Conservation (phyloP, 1,284 basidiomycete species). For the Melampsora abietis-canadensis region DNA sequence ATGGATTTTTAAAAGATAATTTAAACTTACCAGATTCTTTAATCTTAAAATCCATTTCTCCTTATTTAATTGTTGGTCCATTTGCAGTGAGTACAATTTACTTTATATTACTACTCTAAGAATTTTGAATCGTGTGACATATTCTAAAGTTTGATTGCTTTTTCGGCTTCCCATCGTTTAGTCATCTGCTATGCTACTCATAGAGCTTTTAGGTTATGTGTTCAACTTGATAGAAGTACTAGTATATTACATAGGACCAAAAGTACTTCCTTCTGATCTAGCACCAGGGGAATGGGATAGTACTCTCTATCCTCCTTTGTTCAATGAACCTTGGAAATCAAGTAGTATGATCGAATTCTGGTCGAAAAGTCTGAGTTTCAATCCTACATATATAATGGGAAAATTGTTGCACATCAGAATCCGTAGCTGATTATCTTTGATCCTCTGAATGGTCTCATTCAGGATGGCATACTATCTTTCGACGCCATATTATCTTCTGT, state of each 20-base stretch:
- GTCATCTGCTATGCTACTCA: conserved; percentile 21
- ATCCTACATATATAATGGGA: neutral
- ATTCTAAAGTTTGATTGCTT: neutral
- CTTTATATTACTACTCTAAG: too few species aligned
- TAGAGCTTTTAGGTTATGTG: conserved; percentile 17
- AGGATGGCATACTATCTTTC: conserved; percentile 44
- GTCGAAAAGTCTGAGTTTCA: conserved; percentile 30
- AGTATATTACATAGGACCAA: conserved; percentile 27
- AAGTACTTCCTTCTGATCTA: conserved; percentile 25
- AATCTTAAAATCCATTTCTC: neutral
- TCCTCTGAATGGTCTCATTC: neutral
- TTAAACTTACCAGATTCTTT: neutral
- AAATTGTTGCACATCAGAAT: too few species aligned
- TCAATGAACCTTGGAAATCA: conserved; percentile 15
- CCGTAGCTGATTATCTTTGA: too few species aligned
- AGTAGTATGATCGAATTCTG: conserved; percentile 34
- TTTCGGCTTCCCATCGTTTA: neutral
- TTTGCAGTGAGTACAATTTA: conserved; percentile 15
- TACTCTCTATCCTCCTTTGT: conserved; percentile 38
- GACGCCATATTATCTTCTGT: conserved; percentile 37
- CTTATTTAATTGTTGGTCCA: neutral
- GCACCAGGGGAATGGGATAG: conserved; percentile 34
- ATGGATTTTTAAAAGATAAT: conserved; percentile 9
- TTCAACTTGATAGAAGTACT: conserved; percentile 26
- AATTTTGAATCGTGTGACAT: neutral